A percentile compares a stretch with the other conserved stretches of the same genome.
Conservation (phyloP, 2,329 filamentous ascomycete species). For the Sclerotinia minor region DNA sequence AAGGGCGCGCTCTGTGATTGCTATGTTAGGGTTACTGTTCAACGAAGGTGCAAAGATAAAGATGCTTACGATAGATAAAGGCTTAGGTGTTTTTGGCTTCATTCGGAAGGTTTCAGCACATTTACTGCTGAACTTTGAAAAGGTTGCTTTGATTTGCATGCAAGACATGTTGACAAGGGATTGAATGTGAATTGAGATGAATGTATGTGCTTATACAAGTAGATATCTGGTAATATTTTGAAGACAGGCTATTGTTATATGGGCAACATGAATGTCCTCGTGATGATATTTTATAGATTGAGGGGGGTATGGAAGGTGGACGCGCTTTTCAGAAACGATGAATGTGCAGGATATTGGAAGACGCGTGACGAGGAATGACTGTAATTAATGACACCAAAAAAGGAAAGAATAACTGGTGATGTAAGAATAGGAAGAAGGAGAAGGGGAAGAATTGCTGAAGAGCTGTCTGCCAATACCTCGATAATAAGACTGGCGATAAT, state of each 20-base stretch:
- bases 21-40: constrained; percentile 33
- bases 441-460: constrained; percentile 28
- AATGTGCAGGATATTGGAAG: constrained; percentile 21
- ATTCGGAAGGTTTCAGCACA: constrained; percentile 29
- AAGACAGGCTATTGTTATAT: background rate
- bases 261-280: background rate
- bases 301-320: constrained; percentile 5
- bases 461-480: constrained; percentile 23
- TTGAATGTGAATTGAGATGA: background rate
- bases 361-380: constrained; percentile 30
- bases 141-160: constrained; percentile 24
- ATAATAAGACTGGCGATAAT: constrained; percentile 11
- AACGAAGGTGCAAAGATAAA: background rate
- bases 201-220: constrained; percentile 20
- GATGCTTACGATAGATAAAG: constrained; percentile 30
- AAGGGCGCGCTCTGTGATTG: constrained; percentile 57
- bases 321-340: constrained; percentile 22
- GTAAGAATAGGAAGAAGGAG: constrained; percentile 25
- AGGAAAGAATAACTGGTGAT: constrained; percentile 5
- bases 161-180: constrained; percentile 27
- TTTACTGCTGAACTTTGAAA: constrained; percentile 28
- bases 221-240: constrained; percentile 3
- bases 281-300: constrained; percentile 7
- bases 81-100: constrained; percentile 29
- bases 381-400: constrained; percentile 7